A percentile compares a stretch with the other conserved stretches of the same genome.
These are phyloP conservation scores for Phytophthora chlamydospora DNA, from an alignment of 352 stramenopile genomes.

Conservation along the genomic window DNA sequence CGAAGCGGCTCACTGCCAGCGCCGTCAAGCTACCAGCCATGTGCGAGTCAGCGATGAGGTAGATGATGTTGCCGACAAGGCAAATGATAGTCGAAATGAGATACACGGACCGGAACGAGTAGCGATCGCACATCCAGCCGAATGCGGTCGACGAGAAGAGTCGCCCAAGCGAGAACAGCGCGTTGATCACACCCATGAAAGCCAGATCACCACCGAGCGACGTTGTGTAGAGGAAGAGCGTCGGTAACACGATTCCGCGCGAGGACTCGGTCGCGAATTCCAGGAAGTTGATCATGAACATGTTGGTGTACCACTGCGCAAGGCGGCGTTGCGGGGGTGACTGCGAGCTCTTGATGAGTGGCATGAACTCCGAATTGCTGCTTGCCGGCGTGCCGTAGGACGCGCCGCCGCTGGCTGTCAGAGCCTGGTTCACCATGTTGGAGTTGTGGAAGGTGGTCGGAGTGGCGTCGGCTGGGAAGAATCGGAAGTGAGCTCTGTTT, in stretches of 20 bases:
- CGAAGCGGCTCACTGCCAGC: conserved; percentile 62
- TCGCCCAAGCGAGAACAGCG: conserved; percentile 71
- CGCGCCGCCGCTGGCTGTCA: conserved; percentile 15
- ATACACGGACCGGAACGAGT: conserved; percentile 82
- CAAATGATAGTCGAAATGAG: conserved; percentile 75
- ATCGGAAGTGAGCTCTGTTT: conserved; percentile 25
- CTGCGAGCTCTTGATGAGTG: conserved; percentile 37
- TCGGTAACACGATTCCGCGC: conserved; percentile 73
- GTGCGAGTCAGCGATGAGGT: conserved; percentile 67
- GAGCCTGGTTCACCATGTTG: conserved; percentile 27
- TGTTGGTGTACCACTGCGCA: conserved; percentile 68
- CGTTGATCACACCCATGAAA: conserved; percentile 79
- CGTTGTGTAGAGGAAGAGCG: conserved; percentile 80
- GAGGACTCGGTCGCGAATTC: conserved; percentile 80
- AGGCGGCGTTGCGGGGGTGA: conserved; percentile 42
- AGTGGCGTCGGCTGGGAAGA: conserved; percentile 8
- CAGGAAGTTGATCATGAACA: conserved; percentile 83
- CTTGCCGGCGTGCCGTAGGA: conserved; percentile 16
- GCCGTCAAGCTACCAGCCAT: conserved; percentile 59
- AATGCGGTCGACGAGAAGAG: conserved; percentile 79
- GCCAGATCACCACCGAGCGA: conserved; percentile 72
- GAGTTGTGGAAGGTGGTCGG: not conserved
- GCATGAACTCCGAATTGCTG: conserved; percentile 14
- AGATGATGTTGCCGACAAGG: conserved; percentile 73
- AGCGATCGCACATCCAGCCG: conserved; percentile 83